Conservation (phyloP, 306 rosid genomes). For the Pueraria montana region DNA sequence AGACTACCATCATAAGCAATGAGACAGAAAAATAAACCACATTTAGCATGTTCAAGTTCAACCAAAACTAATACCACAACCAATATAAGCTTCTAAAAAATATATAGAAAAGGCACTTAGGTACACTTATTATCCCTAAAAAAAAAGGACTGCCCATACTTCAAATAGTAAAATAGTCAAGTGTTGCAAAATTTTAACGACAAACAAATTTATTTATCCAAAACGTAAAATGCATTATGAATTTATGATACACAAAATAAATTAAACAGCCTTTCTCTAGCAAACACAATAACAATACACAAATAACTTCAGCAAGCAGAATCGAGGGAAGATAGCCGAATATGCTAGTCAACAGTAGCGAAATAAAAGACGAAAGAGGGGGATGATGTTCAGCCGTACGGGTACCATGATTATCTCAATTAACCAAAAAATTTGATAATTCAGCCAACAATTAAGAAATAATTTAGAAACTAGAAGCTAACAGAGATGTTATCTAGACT, state of each 20-base stretch:
- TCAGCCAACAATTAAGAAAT: conserved; percentile 9
- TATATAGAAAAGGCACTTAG: not conserved
- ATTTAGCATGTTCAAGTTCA: conserved; percentile 2
- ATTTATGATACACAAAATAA: not conserved
- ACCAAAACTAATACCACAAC: conserved; percentile 10
- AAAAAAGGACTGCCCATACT: conserved; percentile 14
- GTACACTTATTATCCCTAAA: conserved; percentile 31
- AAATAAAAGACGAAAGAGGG: not conserved
- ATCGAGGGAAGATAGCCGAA: not conserved
- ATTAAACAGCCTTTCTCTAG: not conserved
- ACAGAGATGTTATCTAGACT: not conserved
- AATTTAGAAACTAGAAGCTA: not conserved
- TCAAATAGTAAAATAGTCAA: not conserved
- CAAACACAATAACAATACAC: not conserved
- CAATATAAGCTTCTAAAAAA: conserved; percentile 33
- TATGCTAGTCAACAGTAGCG: not conserved
- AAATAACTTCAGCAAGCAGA: conserved; percentile 6
- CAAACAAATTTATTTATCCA: not conserved
- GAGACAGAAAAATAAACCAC: conserved; percentile 14
- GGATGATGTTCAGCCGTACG: not conserved
- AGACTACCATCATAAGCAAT: conserved; percentile 26
- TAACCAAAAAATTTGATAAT: conserved; percentile 1
- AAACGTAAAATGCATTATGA: not conserved
- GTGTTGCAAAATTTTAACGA: not conserved
- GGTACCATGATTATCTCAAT: conserved; percentile 32